Conservation (phyloP, 2,329 filamentous ascomycete genomes). For the Colletotrichum godetiae region DNA sequence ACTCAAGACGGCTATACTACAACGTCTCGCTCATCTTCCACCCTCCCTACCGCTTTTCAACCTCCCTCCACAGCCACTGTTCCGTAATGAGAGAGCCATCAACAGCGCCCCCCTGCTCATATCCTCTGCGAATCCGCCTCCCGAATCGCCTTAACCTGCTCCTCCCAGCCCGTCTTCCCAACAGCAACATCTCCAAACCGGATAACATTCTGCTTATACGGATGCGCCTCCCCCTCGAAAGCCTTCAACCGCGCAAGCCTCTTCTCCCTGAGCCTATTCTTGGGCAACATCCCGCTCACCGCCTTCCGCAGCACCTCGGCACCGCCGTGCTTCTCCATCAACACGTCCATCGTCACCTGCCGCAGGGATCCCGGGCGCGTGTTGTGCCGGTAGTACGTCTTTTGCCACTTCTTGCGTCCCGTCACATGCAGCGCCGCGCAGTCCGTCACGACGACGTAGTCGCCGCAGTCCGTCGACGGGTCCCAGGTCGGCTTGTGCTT, state of each 20-base stretch:
- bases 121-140: slow-evolving; percentile 61
- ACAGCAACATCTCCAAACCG: slow-evolving; percentile 73
- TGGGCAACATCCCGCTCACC: slow-evolving; percentile 96
- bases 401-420: slow-evolving; percentile 92
- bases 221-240: slow-evolving; percentile 92
- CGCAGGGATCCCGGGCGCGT: slow-evolving; percentile 89
- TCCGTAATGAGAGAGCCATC: neutral
- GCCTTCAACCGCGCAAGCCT: slow-evolving; percentile 90
- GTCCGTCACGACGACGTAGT: slow-evolving; percentile 96
- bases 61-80: neutral
- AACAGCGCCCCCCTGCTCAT: slow-evolving; percentile 46
- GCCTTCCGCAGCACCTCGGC: slow-evolving; percentile 91
- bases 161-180: slow-evolving; percentile 64
- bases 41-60: neutral
- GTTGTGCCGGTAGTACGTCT: slow-evolving; percentile 95
- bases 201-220: slow-evolving; percentile 89
- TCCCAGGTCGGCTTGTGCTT: slow-evolving; percentile 99
- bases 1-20: slow-evolving; percentile 2
- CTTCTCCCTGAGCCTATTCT: slow-evolving; percentile 92
- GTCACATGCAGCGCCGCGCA: slow-evolving; percentile 89
- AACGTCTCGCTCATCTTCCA: neutral
- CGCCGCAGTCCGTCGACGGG: slow-evolving; percentile 97
- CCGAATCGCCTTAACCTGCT: slow-evolving; percentile 61
- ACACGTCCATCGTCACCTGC: slow-evolving; percentile 91
- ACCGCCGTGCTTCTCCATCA: slow-evolving; percentile 95